These are phyloP conservation scores for Mortierella alpina DNA, from an alignment of 192 early-diverging fungal genomes.

Conservation along the genomic window DNA sequence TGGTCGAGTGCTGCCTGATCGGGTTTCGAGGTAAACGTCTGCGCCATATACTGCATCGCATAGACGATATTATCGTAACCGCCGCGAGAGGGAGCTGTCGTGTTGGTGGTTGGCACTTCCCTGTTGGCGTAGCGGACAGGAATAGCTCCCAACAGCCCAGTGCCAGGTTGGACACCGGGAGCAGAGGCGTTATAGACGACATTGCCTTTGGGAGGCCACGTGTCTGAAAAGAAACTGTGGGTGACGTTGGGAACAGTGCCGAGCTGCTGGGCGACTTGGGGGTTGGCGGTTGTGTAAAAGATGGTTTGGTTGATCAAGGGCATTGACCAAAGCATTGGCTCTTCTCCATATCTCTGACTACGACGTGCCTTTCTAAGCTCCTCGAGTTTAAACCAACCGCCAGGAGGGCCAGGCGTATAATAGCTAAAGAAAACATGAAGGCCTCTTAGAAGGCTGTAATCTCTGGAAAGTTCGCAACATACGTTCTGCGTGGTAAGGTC, in stretches of 20 bases:
- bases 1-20: constrained; percentile 9
- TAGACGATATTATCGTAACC: neutral
- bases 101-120: neutral
- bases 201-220: constrained; percentile 32
- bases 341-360: too few relatives aligned
- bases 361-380: neutral
- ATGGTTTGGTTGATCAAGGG: constrained; percentile 18
- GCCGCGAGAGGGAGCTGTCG: neutral
- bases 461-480: neutral
- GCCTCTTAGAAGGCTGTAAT: neutral
- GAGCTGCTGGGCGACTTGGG: constrained; percentile 15
- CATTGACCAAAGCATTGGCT: neutral
- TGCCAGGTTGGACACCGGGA: constrained; percentile 4
- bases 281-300: constrained; percentile 17
- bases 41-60: neutral
- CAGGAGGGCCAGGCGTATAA: constrained; percentile 10
- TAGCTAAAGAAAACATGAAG: constrained; percentile 8
- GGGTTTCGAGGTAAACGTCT: neutral
- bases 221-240: constrained; percentile 9
- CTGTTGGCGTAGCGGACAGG: constrained; percentile 20
- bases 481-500: neutral
- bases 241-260: constrained; percentile 18
- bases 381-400: constrained; percentile 25
- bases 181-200: constrained; percentile 20
- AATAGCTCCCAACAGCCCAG: constrained; percentile 36